Percentiles rank a stretch among this genome's conserved stretches.
Conservation (phyloP, 2,329 filamentous ascomycete species). For the Thelonectria rubi region DNA sequence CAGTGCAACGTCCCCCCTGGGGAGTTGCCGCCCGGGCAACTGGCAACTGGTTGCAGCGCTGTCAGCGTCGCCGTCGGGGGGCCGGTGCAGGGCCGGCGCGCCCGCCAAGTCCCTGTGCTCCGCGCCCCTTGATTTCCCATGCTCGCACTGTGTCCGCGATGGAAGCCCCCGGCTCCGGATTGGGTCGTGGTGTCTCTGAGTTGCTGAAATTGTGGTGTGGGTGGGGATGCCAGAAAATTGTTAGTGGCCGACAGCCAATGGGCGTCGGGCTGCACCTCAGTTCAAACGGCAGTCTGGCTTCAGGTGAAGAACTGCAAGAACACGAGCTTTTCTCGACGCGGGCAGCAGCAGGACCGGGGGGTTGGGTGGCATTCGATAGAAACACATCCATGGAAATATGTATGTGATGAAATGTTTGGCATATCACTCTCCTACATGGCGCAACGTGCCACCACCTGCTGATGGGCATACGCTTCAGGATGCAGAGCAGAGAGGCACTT, state of each 20-base stretch:
- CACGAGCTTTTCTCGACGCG: conserved; percentile 12
- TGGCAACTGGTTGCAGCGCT: not conserved
- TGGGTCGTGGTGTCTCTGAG: not conserved
- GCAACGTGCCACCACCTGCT: not conserved
- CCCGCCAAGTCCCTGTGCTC: conserved; percentile 16
- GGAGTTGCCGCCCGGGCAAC: conserved; percentile 6
- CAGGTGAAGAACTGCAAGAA: conserved; percentile 34
- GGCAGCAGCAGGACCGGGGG: not conserved
- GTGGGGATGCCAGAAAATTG: not conserved
- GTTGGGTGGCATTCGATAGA: not conserved
- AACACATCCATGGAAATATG: not conserved
- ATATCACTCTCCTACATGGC: not conserved
- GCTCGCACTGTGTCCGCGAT: conserved; percentile 16
- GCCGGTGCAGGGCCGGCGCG: not conserved
- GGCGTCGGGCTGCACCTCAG: conserved; percentile 26
- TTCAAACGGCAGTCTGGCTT: conserved; percentile 30
- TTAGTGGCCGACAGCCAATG: conserved; percentile 7
- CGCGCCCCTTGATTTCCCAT: conserved; percentile 13
- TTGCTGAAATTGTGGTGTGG: conserved; percentile 1
- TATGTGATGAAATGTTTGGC: conserved; percentile 2
- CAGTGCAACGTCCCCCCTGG: conserved; percentile 35
- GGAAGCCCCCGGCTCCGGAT: conserved; percentile 3
- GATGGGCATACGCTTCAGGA: not conserved
- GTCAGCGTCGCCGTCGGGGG: not conserved
- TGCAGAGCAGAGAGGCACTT: not conserved